A percentile compares a stretch with the other conserved stretches of the same genome.
phyloP scores from a whole-genome alignment of 179 eudicot genomes.

The Silene coronaria region DNA sequence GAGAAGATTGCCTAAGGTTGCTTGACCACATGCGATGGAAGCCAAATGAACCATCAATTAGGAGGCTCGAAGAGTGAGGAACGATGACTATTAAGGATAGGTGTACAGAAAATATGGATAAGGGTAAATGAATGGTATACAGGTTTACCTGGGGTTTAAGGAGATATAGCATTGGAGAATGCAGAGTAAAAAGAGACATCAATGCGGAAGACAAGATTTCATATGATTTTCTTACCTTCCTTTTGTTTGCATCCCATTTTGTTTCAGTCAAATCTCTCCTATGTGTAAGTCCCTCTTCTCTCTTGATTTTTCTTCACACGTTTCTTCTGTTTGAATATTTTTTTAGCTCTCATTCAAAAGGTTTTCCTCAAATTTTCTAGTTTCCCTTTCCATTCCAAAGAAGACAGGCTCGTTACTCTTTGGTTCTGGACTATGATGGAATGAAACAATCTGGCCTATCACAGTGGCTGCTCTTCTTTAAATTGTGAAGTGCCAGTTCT shows the following conservation, averaged over 20 bases:
- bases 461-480: too few relatives aligned
- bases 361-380: background rate
- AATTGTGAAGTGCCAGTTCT: too few relatives aligned
- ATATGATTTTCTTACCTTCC: background rate
- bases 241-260: background rate
- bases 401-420: too few relatives aligned
- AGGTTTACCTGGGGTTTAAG: background rate
- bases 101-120: background rate
- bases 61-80: background rate
- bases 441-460: too few relatives aligned
- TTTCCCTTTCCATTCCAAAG: too few relatives aligned
- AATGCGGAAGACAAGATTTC: background rate
- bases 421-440: too few relatives aligned
- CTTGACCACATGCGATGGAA: background rate
- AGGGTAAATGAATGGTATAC: background rate
- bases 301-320: background rate
- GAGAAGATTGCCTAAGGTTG: background rate
- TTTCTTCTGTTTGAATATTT: background rate
- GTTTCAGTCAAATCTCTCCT: background rate
- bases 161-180: background rate
- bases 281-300: background rate
- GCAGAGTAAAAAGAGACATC: background rate
- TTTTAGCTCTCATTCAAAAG: background rate
- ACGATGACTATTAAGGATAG: background rate
- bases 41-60: background rate